Conservation (phyloP, 208 protist genomes). For the Trypanosomatidae sp. region DNA sequence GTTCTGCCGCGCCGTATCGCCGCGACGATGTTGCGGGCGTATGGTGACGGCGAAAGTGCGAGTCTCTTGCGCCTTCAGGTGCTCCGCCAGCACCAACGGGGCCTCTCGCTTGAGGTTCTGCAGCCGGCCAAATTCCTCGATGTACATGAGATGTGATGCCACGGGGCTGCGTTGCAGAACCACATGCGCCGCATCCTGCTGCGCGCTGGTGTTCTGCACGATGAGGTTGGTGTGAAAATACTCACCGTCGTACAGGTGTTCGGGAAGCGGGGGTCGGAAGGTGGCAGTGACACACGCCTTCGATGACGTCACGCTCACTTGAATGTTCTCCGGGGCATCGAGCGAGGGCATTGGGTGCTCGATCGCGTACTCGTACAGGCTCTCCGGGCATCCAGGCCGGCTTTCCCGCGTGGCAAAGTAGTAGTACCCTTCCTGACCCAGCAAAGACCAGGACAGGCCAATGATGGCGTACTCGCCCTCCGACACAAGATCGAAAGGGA, state of each 20-base stretch:
- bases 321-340: slow-evolving; percentile 64
- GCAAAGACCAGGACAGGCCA: slow-evolving; percentile 67
- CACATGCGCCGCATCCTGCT: slow-evolving; percentile 57
- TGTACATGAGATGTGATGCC: slow-evolving; percentile 67
- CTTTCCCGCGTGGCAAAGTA: slow-evolving; percentile 74
- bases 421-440: slow-evolving; percentile 72
- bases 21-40: slow-evolving; percentile 58
- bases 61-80: slow-evolving; percentile 44
- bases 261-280: slow-evolving; percentile 64
- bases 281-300: slow-evolving; percentile 54
- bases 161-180: slow-evolving; percentile 69
- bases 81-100: slow-evolving; percentile 43
- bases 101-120: slow-evolving; percentile 47
- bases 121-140: slow-evolving; percentile 46
- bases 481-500: slow-evolving; percentile 58
- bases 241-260: slow-evolving; percentile 70
- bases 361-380: slow-evolving; percentile 75
- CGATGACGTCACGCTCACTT: slow-evolving; percentile 59
- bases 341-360: slow-evolving; percentile 57
- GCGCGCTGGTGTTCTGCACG: slow-evolving; percentile 58
- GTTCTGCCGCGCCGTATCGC: slow-evolving; percentile 39
- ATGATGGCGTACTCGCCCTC: slow-evolving; percentile 75
- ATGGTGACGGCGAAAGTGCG: slow-evolving; percentile 44
- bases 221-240: slow-evolving; percentile 66
- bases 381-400: slow-evolving; percentile 39